Percentiles rank a stretch among this genome's conserved stretches.
These are phyloP conservation scores for Taphrina communis DNA, from an alignment of 1,139 yeast species.

Conservation along the genomic window DNA sequence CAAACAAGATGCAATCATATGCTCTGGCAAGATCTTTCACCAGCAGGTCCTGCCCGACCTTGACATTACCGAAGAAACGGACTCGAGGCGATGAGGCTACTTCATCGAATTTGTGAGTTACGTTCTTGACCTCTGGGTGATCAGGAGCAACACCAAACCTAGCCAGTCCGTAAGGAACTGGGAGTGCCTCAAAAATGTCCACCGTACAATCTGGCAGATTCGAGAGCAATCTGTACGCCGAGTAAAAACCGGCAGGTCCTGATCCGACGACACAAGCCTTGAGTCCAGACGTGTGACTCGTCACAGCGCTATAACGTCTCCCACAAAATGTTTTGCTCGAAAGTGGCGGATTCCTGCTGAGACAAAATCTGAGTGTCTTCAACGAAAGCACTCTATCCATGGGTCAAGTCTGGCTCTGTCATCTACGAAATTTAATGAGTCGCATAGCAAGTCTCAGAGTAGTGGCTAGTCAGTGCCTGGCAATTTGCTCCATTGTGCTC, in stretches of 20 bases:
- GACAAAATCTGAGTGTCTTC: no score
- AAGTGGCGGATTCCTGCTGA: no score
- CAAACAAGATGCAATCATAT: conserved; percentile 75
- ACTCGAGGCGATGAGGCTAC: conserved; percentile 59
- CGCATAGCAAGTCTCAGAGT: no score
- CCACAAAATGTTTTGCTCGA: no score
- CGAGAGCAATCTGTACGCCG: conserved; percentile 75
- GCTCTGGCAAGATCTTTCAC: conserved; percentile 59
- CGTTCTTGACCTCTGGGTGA: conserved; percentile 93
- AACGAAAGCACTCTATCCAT: no score
- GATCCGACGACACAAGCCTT: conserved; percentile 73
- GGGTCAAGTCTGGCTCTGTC: no score
- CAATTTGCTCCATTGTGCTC: no score
- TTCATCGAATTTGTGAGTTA: conserved; percentile 70
- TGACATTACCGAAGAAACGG: conserved; percentile 78
- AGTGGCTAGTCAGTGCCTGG: no score
- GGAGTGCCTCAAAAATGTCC: conserved; percentile 72
- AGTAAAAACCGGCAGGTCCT: conserved; percentile 96
- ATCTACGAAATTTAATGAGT: no score
- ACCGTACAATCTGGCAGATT: conserved; percentile 54
- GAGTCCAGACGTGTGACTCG: neutral
- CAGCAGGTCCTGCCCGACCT: conserved; percentile 60
- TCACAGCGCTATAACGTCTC: no score
- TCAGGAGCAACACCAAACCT: conserved; percentile 99
- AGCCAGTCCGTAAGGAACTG: conserved; percentile 89